Evolutionary conservation across 805 yeast species (phyloP).

Genomic region (Saccharomyces jurei): DNA sequence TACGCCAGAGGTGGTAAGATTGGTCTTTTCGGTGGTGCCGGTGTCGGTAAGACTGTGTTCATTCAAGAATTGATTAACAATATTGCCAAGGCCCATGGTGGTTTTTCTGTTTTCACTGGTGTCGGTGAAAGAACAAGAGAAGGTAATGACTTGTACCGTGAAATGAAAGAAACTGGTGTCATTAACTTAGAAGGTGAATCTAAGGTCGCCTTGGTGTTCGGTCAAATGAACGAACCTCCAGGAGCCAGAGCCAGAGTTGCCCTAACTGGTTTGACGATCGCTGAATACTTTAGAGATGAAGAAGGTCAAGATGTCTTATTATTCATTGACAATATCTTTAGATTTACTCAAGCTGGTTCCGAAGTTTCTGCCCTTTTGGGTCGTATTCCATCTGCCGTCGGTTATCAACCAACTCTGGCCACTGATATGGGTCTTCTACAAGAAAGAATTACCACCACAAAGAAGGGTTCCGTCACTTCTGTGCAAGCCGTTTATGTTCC

Average conservation of each 20-base stretch:
- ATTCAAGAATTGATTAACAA: conserved; percentile 99
- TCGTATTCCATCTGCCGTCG: conserved; percentile 99
- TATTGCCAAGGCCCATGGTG: conserved; percentile 99
- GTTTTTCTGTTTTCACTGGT: conserved; percentile 99
- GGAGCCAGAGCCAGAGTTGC: conserved; percentile 99
- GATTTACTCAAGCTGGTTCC: conserved; percentile 99
- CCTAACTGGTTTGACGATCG: conserved; percentile 97
- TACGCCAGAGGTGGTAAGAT: conserved; percentile 99
- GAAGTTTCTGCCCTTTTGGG: conserved; percentile 99
- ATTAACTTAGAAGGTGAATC: conserved; percentile 99
- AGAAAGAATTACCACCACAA: conserved; percentile 99
- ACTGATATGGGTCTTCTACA: conserved; percentile 99
- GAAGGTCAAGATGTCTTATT: conserved; percentile 99
- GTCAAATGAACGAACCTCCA: conserved; percentile 99
- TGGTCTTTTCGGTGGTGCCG: conserved; percentile 99
- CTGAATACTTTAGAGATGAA: conserved; percentile 99
- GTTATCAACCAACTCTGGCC: conserved; percentile 99
- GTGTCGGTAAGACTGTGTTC: conserved; percentile 99
- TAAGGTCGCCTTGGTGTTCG: conserved; percentile 98
- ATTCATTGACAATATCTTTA: conserved; percentile 99
- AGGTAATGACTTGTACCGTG: conserved; percentile 99
- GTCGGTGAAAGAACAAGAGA: conserved; percentile 99
- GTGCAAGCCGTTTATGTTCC: conserved; percentile 99
- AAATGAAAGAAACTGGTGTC: conserved; percentile 99
- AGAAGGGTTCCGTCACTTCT: conserved; percentile 99